phyloP scores from a whole-genome alignment of 108 stramenopile species.

The Heterococcus sp. region DNA sequence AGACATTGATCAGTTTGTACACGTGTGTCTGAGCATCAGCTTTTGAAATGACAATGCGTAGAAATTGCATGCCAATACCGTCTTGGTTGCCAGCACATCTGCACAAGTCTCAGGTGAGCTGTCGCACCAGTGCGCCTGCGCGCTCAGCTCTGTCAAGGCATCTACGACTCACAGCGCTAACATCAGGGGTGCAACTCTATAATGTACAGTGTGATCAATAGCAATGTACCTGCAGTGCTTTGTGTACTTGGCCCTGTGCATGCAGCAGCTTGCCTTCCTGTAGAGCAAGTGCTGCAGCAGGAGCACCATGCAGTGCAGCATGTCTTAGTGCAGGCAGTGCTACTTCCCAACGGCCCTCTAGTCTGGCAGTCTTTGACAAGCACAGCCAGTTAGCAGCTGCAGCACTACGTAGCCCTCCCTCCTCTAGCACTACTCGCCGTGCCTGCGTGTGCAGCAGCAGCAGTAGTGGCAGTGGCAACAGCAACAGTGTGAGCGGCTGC shows the following conservation, averaged over 20 bases:
- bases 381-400: conserved; percentile 47
- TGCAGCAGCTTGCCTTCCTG: conserved; percentile 44
- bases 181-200: too few species aligned
- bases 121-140: too few species aligned
- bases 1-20: too few species aligned
- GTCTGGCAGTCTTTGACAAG: conserved; percentile 22
- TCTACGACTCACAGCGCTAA: too few species aligned
- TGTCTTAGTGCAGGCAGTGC: conserved; percentile 44
- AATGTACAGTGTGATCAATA: too few species aligned
- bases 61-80: too few species aligned
- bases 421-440: conserved; percentile 1
- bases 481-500: too few species aligned
- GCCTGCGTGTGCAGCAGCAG: neutral
- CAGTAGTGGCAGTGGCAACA: neutral
- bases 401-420: neutral
- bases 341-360: conserved; percentile 42
- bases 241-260: neutral
- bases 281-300: conserved; percentile 32
- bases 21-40: too few species aligned
- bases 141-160: too few species aligned
- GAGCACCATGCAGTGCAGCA: conserved; percentile 32
- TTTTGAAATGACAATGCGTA: too few species aligned
- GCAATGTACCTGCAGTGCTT: neutral
- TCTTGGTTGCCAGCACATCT: too few species aligned
- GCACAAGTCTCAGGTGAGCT: too few species aligned